Percentiles rank a stretch among this genome's conserved stretches.
These are phyloP conservation scores for Adansonia gregorii DNA, from an alignment of 441 rosid genomes.

Conservation along the genomic window DNA sequence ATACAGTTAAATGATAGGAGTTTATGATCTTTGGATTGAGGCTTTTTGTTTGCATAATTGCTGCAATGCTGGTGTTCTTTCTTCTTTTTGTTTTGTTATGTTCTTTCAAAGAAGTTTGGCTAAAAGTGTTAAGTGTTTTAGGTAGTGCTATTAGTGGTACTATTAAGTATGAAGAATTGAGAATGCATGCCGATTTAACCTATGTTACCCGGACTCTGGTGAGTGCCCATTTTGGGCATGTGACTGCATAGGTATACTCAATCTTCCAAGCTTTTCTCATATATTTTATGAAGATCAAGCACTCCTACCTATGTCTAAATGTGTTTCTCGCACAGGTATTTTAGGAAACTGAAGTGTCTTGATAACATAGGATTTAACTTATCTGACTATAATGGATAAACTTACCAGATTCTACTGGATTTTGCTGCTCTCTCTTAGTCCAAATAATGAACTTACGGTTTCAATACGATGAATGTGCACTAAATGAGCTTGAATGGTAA, in stretches of 20 bases:
- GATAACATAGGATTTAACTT: neutral
- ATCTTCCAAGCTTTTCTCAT: neutral
- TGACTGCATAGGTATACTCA: neutral
- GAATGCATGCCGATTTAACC: neutral
- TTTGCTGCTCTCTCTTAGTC: neutral
- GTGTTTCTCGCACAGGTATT: neutral
- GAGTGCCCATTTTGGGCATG: neutral
- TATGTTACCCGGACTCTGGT: neutral
- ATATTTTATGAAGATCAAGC: neutral
- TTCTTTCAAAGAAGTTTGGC: neutral
- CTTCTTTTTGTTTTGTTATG: neutral
- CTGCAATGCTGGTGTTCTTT: neutral
- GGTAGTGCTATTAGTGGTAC: neutral
- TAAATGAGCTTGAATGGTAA: neutral
- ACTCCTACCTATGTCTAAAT: neutral
- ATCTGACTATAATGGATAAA: neutral
- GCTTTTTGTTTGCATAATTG: neutral
- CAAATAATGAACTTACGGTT: neutral
- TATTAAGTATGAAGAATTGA: neutral
- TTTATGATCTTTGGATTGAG: neutral
- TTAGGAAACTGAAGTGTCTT: neutral
- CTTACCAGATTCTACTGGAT: neutral
- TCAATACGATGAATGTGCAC: neutral
- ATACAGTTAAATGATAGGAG: constrained; percentile 10
- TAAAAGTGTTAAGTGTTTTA: neutral